Evolutionary conservation across 2,329 filamentous ascomycete species (phyloP).

Genomic region (Rhytidhysteron rufulum): DNA sequence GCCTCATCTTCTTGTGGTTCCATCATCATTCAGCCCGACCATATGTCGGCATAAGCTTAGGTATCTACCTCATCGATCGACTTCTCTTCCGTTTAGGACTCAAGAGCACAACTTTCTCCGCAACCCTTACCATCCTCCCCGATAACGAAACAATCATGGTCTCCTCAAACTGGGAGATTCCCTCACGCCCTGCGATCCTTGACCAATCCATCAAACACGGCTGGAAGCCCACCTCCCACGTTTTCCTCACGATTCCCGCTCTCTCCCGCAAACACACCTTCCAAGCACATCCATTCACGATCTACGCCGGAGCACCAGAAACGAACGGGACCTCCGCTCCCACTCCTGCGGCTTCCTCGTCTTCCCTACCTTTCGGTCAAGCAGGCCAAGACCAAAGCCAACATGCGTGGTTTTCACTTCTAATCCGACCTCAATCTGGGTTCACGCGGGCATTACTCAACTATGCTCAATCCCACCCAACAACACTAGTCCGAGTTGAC

Average conservation of each 20-base stretch:
- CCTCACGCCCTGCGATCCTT: constrained; percentile 5
- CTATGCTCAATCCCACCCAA: constrained; percentile 45
- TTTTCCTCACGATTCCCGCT: constrained; percentile 58
- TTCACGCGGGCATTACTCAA: constrained; percentile 56
- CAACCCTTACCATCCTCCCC: constrained; percentile 51
- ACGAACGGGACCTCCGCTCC: constrained; percentile 41
- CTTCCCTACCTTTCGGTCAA: too few relatives aligned
- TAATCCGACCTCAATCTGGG: constrained; percentile 58
- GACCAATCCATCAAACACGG: constrained; percentile 43
- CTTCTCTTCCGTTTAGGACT: constrained; percentile 54
- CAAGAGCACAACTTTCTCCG: constrained; percentile 47
- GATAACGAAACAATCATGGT: constrained; percentile 55
- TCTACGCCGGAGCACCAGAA: constrained; percentile 56
- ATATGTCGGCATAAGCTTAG: constrained; percentile 52
- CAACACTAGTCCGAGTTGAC: constrained; percentile 53
- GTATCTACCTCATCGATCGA: constrained; percentile 57
- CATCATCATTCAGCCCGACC: constrained; percentile 53
- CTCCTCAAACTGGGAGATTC: constrained; percentile 42
- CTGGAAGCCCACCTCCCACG: constrained; percentile 61
- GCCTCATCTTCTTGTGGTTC: constrained; percentile 56
- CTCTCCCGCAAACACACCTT: constrained; percentile 51
- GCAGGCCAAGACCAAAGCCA: constrained; percentile 12
- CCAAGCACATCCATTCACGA: constrained; percentile 65
- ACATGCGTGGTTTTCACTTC: constrained; percentile 53
- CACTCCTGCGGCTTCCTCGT: too few relatives aligned